phyloP scores from a whole-genome alignment of 306 rosid genomes.

The Urtica urens region DNA sequence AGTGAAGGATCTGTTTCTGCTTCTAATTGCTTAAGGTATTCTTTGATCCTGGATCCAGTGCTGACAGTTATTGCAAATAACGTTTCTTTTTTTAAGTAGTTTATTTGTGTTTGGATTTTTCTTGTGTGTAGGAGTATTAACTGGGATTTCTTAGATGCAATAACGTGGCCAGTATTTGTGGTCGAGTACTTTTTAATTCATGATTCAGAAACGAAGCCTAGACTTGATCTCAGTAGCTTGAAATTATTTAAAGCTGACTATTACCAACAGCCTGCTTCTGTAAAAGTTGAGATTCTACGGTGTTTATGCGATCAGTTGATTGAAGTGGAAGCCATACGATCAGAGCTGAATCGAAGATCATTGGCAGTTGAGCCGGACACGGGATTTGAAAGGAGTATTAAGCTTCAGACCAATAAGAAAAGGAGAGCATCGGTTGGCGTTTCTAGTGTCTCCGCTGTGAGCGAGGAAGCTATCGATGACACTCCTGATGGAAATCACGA shows the following conservation, averaged over 20 bases:
- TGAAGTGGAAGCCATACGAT: conserved; percentile 74
- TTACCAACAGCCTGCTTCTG: conserved; percentile 48
- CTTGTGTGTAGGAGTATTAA: conserved; percentile 62
- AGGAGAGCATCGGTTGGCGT: conserved; percentile 40
- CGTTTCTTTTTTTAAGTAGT: conserved; percentile 4
- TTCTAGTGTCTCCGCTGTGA: conserved; percentile 39
- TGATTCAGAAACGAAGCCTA: conserved; percentile 51
- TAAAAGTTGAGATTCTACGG: conserved; percentile 75
- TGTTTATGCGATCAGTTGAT: conserved; percentile 87
- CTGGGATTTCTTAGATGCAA: conserved; percentile 85
- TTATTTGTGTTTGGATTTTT: conserved; percentile 13
- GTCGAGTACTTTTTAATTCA: conserved; percentile 74
- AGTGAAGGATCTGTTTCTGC: conserved; percentile 82
- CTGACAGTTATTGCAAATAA: too few species aligned
- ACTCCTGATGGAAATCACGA: conserved; percentile 80
- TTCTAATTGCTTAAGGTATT: conserved; percentile 61
- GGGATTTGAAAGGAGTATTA: conserved; percentile 46
- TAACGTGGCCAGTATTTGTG: conserved; percentile 93
- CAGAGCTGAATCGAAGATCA: conserved; percentile 85
- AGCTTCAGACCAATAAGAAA: conserved; percentile 48
- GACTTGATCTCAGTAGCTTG: conserved; percentile 40
- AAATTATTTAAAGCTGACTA: conserved; percentile 51
- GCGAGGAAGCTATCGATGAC: conserved; percentile 46
- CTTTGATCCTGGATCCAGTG: background rate
- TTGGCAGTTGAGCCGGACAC: conserved; percentile 50